Evolutionary conservation across 305 asterid species (phyloP), one percentile per base, ranked within the genome.

Genomic region (Petunia hybrid): DNA sequence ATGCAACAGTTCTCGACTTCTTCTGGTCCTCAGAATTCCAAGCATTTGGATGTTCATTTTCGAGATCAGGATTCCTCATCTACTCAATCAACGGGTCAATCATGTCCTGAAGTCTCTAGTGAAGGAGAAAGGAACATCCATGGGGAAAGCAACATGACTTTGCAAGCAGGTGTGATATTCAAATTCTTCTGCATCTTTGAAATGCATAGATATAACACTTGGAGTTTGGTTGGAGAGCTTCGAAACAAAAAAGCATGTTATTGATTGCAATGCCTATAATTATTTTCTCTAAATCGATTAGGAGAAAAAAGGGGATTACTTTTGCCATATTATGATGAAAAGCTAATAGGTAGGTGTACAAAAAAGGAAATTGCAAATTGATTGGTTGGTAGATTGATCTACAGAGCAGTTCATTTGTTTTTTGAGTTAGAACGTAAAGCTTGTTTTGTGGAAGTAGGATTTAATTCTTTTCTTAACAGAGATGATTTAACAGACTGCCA

Each of bases 41-140:
- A 82, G 77, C 66, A 80, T 22, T 61, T 82, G 75, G 61, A 53
- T 31, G 46, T 76, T 43, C 84, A 76, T 16, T n/a, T 63, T 80
- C 86, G 71, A 80, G 88, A 83, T 40, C 84, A 83, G 31, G 83
- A 80, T 22, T 80, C 86, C 22, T 73, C 80, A 8, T 83, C 86
- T 60, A 83, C 86, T 42, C 86, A 83, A 45, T 85, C 86, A 60
- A 77, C 63, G 31, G 71, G 84, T 64, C 84, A 80, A 77, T 80
- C 88, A 2, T 80, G 77, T 56, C 74, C 78, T 77, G 84, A 77
- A 57, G 75, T 51, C 22, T 48, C 68, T 45, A 64, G 73, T 45
- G 41, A 66, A 63, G 76, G 67, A n/a, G 83, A 80, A 65, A 80
- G 68, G 35, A 73, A 80, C 64, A 67, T 16, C 39, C 75, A 70